Percentiles rank a stretch among this genome's conserved stretches.
Evolutionary conservation across 129 eudicot species (phyloP).

Genomic region (Tagetes erecta): DNA sequence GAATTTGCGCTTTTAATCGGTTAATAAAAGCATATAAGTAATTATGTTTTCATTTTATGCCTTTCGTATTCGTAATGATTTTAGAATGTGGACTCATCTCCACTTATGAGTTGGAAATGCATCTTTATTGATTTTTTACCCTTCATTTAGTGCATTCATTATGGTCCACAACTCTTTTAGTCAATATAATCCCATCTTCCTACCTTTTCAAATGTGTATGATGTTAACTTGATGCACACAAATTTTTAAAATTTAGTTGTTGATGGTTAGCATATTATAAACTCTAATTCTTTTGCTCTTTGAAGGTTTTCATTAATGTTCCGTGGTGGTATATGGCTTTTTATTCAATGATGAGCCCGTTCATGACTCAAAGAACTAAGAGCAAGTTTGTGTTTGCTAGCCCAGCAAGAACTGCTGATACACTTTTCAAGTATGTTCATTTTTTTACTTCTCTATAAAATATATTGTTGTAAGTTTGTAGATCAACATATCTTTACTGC

Average conservation of each 20-base stretch:
- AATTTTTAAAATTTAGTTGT: background rate
- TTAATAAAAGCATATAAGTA: background rate
- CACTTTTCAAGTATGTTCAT: slow-evolving; percentile 11
- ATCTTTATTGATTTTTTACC: background rate
- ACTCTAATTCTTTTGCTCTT: background rate
- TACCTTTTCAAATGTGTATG: background rate
- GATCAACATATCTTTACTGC: background rate
- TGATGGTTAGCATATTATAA: background rate
- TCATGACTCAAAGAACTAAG: slow-evolving; percentile 22
- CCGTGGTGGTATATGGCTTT: slow-evolving; percentile 16
- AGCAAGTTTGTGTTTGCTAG: slow-evolving; percentile 20
- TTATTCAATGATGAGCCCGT: slow-evolving; percentile 18
- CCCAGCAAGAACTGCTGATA: slow-evolving; percentile 5
- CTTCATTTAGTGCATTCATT: background rate
- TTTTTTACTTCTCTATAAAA: background rate
- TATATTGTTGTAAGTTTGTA: background rate
- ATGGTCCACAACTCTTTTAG: slow-evolving; percentile 1
- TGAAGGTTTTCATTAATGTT: slow-evolving; percentile 16
- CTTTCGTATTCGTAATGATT: background rate
- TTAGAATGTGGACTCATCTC: background rate
- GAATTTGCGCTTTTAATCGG: background rate
- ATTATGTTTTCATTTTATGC: background rate
- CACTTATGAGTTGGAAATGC: background rate
- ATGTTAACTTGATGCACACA: background rate
- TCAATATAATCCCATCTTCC: background rate